Percentiles rank a stretch among this genome's conserved stretches.
Evolutionary conservation across 495 filamentous ascomycete species (phyloP).

Genomic region (Penicillium canariense): DNA sequence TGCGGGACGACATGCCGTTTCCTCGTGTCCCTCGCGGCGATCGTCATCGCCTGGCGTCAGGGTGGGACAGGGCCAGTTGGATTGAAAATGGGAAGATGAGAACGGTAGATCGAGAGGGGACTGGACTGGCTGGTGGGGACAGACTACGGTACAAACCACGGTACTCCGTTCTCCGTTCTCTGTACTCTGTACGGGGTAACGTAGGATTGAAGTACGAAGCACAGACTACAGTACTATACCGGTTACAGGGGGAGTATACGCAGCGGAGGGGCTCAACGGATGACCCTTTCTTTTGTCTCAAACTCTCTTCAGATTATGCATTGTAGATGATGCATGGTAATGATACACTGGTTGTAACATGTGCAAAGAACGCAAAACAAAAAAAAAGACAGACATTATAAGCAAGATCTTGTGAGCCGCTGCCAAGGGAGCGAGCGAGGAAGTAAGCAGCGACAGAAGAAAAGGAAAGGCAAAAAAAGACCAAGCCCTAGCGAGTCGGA

Average conservation of each 20-base stretch:
- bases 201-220: too few relatives aligned
- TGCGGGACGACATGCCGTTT: neutral
- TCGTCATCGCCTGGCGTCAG: neutral
- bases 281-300: neutral
- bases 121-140: neutral
- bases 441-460: neutral
- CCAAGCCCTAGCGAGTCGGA: neutral
- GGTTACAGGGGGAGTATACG: too few relatives aligned
- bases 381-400: neutral
- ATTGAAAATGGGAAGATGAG: neutral
- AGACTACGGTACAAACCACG: too few relatives aligned
- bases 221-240: too few relatives aligned
- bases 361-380: neutral
- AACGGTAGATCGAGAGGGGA: neutral
- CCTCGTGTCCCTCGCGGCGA: neutral
- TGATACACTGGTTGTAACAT: slow-evolving; percentile 2
- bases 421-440: neutral
- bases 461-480: neutral
- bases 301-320: neutral
- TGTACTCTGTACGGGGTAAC: too few relatives aligned
- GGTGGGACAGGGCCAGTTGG: neutral
- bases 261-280: neutral
- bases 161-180: too few relatives aligned
- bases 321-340: slow-evolving; percentile 1
- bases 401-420: neutral